These are phyloP conservation scores for Isoetes engelmannii DNA, from an alignment of 83 land plant genomes.

Conservation along the genomic window DNA sequence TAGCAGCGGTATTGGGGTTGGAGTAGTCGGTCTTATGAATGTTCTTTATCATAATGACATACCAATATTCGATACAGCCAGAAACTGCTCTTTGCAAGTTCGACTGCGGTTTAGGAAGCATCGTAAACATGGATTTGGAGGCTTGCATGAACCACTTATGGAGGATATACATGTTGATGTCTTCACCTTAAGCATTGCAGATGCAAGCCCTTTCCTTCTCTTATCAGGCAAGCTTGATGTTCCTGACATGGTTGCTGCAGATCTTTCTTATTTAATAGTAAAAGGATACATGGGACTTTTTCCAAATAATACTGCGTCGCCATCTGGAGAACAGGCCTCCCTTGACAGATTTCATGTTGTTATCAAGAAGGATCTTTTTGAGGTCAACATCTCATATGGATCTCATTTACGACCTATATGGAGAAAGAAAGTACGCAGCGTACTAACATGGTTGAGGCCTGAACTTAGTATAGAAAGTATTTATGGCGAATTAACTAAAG, in stretches of 20 bases:
- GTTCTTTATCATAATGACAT: not conserved
- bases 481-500: slow-evolving; percentile 14
- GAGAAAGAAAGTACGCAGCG: slow-evolving; percentile 63
- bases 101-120: not conserved
- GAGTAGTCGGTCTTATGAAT: not conserved
- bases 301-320: not conserved
- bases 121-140: slow-evolving; percentile 7
- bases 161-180: slow-evolving; percentile 28
- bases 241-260: slow-evolving; percentile 21
- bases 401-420: slow-evolving; percentile 28
- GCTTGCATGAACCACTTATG: slow-evolving; percentile 14
- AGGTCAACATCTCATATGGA: slow-evolving; percentile 1
- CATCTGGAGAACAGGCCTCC: not conserved
- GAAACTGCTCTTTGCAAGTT: not conserved
- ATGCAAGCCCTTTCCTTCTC: slow-evolving; percentile 2
- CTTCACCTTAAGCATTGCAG: not conserved
- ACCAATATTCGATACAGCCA: too few relatives aligned
- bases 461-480: slow-evolving; percentile 46
- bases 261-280: slow-evolving; percentile 21
- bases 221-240: slow-evolving; percentile 26
- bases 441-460: slow-evolving; percentile 70
- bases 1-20: not conserved
- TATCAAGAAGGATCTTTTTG: slow-evolving; percentile 22
- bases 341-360: slow-evolving; percentile 14
- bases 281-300: slow-evolving; percentile 11